phyloP scores from a whole-genome alignment of 129 eudicot species.

The Tanacetum coccineum region DNA sequence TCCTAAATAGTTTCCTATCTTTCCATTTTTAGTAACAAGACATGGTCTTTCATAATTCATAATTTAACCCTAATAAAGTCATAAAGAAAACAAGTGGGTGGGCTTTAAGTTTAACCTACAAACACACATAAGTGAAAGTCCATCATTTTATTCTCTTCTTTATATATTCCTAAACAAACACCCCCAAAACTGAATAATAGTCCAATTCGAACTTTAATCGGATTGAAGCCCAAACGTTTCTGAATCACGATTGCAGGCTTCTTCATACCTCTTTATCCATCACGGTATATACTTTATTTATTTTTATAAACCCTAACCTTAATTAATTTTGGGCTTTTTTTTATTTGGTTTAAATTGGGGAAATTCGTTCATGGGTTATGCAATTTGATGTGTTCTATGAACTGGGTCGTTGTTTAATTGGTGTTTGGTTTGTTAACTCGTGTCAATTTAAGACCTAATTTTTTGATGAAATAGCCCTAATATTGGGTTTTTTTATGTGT shows the following conservation, averaged over 20 bases:
- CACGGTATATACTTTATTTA: slow-evolving; percentile 23
- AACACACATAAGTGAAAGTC: slow-evolving; percentile 24
- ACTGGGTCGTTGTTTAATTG: not conserved
- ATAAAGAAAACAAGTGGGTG: slow-evolving; percentile 19
- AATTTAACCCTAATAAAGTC: too few relatives aligned
- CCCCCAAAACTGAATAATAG: slow-evolving; percentile 11
- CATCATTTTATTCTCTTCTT: not conserved
- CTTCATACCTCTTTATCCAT: slow-evolving; percentile 9
- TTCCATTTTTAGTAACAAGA: too few relatives aligned
- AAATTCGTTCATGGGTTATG: not conserved
- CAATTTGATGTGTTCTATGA: not conserved
- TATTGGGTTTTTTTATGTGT: not conserved
- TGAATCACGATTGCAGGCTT: slow-evolving; percentile 32
- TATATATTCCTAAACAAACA: not conserved
- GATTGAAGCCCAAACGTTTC: slow-evolving; percentile 11
- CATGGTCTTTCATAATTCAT: too few relatives aligned
- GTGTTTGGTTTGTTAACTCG: too few relatives aligned
- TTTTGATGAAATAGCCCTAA: not conserved
- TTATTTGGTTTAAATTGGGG: not conserved
- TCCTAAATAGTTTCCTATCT: too few relatives aligned
- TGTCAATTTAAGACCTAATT: too few relatives aligned
- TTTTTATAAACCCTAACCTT: not conserved
- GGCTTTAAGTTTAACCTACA: slow-evolving; percentile 16
- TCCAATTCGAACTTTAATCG: slow-evolving; percentile 21
- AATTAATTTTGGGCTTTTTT: not conserved